A percentile compares a stretch with the other conserved stretches of the same genome.
phyloP scores from a whole-genome alignment of 306 rosid genomes.

The Biancaea sappan region DNA sequence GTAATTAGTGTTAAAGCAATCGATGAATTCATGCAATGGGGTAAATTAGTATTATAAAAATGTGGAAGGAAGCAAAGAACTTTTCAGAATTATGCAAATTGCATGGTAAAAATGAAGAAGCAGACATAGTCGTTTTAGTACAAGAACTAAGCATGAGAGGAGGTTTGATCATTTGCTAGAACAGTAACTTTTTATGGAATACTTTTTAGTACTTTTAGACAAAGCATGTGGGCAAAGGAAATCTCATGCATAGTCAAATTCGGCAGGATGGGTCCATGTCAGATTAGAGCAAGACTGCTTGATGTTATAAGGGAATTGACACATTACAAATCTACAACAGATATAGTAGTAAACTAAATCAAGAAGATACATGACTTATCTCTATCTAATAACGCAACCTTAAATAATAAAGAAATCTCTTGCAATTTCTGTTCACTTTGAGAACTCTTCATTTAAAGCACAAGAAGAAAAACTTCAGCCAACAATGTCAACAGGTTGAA shows the following conservation, averaged over 20 bases:
- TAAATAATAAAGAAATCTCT: no score
- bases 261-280: conserved; percentile 25
- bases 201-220: background rate
- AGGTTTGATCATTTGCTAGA: conserved; percentile 5
- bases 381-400: background rate
- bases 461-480: background rate
- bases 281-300: background rate
- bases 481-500: background rate
- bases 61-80: conserved; percentile 5
- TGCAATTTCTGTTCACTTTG: no score
- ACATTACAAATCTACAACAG: background rate
- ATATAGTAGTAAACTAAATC: background rate
- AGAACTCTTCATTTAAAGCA: no score
- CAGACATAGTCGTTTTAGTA: background rate
- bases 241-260: background rate
- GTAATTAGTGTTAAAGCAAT: conserved; percentile 25
- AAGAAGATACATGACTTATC: background rate
- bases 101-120: background rate
- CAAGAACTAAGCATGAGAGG: background rate
- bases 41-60: background rate
- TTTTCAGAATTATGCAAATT: background rate
- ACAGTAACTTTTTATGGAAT: background rate
- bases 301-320: conserved; percentile 6
- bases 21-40: background rate
- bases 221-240: conserved; percentile 6